These are phyloP conservation scores for Lentinula boryana DNA, from an alignment of 768 basidiomycete genomes.

Conservation along the genomic window DNA sequence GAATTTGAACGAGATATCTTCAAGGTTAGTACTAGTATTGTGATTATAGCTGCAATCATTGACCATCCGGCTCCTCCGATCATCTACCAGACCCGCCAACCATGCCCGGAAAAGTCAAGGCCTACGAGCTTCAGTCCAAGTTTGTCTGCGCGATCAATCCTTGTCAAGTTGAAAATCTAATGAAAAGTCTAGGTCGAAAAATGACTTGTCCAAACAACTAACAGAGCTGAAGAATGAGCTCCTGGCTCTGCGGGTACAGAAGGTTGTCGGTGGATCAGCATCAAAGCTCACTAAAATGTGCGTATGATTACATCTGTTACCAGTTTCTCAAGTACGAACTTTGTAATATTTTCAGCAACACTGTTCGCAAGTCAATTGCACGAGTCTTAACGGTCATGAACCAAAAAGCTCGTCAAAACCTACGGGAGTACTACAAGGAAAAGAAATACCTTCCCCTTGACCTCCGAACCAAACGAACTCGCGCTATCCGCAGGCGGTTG, in stretches of 20 bases:
- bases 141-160: conserved; percentile 29
- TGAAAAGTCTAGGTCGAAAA: conserved; percentile 68
- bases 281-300: conserved; percentile 98
- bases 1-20: conserved; percentile 4
- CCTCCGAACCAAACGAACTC: conserved; percentile 96
- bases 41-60: not conserved
- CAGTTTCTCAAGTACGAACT: not conserved
- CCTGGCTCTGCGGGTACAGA: conserved; percentile 90
- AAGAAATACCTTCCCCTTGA: conserved; percentile 97
- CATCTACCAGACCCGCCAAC: conserved; percentile 27
- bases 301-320: conserved; percentile 21
- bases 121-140: conserved; percentile 96
- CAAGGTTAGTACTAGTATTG: conserved; percentile 1
- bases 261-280: conserved; percentile 93
- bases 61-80: not conserved
- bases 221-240: conserved; percentile 94
- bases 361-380: conserved; percentile 98
- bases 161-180: conserved; percentile 10
- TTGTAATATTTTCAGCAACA: conserved; percentile 49
- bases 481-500: conserved; percentile 93
- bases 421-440: conserved; percentile 96
- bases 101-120: conserved; percentile 92
- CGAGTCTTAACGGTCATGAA: conserved; percentile 98
- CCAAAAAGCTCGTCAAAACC: conserved; percentile 95
- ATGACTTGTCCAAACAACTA: conserved; percentile 93